Evolutionary conservation across 345 rosid species (phyloP).

Genomic region (Ceriops tagal): DNA sequence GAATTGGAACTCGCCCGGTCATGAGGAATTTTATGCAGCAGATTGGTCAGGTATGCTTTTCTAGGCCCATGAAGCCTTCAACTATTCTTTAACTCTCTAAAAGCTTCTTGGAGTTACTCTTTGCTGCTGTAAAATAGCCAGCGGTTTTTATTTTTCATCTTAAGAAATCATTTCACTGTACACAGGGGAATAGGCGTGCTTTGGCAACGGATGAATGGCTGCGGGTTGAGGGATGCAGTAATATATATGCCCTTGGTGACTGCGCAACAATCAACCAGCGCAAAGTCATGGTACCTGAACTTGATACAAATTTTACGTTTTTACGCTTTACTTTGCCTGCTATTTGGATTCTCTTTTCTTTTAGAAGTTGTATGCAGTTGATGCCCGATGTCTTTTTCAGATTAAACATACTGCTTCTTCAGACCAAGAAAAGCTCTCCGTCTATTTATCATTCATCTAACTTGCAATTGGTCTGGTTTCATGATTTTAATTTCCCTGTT

Average conservation of each 20-base stretch:
- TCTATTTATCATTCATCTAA: neutral
- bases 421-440: neutral
- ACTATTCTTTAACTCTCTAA: conserved; percentile 1
- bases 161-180: neutral
- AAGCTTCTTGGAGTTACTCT: neutral
- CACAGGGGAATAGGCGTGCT: conserved; percentile 79
- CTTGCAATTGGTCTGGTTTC: neutral
- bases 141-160: neutral
- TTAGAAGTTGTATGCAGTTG: neutral
- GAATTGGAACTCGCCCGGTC: conserved; percentile 84
- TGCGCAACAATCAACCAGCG: conserved; percentile 98
- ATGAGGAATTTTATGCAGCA: conserved; percentile 86
- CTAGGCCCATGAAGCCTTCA: neutral
- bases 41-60: conserved; percentile 73
- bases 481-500: too few relatives aligned
- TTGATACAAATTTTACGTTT: neutral
- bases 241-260: conserved; percentile 87
- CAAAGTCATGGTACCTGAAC: conserved; percentile 75
- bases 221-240: conserved; percentile 69
- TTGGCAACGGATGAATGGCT: conserved; percentile 98
- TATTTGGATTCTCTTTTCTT: neutral
- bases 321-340: neutral
- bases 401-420: neutral
- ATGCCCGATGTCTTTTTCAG: neutral
- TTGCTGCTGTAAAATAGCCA: neutral